Evolutionary conservation across 192 early-diverging fungal genomes (phyloP).

Genomic region (Linnemannia exigua): DNA sequence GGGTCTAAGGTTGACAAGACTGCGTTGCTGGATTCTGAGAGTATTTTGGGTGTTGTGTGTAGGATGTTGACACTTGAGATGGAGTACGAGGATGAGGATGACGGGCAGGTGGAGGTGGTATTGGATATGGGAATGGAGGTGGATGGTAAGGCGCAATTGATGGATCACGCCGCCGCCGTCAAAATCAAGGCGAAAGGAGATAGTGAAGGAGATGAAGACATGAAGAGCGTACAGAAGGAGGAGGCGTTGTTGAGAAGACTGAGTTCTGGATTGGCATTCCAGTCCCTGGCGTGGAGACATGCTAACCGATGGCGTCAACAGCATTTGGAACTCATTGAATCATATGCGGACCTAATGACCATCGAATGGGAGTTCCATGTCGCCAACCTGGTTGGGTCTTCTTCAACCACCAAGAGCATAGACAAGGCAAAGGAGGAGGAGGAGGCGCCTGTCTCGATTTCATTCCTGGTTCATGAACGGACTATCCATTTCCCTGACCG

Average conservation of each 20-base stretch:
- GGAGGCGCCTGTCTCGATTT: background rate
- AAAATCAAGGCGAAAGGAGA: background rate
- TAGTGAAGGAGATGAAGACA: background rate
- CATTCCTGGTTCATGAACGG: constrained; percentile 29
- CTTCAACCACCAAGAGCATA: background rate
- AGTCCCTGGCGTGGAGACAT: constrained; percentile 35
- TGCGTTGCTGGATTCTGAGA: constrained; percentile 19
- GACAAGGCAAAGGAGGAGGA: background rate
- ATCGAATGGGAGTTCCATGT: constrained; percentile 30
- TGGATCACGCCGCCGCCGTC: background rate
- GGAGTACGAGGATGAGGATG: constrained; percentile 21
- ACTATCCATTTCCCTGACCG: constrained; percentile 30
- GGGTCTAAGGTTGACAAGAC: constrained; percentile 14
- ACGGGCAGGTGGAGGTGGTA: no score
- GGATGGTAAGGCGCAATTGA: background rate
- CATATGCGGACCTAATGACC: constrained; percentile 18
- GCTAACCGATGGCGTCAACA: constrained; percentile 27
- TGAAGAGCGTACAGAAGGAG: constrained; percentile 10
- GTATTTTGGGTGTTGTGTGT: constrained; percentile 23
- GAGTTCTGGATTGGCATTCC: constrained; percentile 48
- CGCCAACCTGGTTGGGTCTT: background rate
- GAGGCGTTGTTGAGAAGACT: constrained; percentile 33
- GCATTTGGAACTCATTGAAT: constrained; percentile 10
- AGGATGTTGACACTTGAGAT: constrained; percentile 51
- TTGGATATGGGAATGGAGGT: background rate